Evolutionary conservation across 768 basidiomycete genomes (phyloP).

Genomic region (Leccinellum albellum): DNA sequence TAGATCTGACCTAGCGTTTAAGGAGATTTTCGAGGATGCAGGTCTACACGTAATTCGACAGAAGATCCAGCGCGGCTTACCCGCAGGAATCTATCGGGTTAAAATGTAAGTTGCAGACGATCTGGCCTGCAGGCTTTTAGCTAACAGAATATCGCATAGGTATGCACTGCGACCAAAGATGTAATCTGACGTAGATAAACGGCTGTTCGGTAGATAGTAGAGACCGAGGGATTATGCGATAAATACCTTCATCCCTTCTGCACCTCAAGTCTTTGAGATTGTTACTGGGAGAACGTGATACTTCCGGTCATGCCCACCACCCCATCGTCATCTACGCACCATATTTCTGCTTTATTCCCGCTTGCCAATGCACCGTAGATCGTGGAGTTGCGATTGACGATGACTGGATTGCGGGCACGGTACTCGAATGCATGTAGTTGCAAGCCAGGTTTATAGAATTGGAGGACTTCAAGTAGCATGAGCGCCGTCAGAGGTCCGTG

Average conservation of each 20-base stretch:
- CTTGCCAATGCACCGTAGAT: constrained; percentile 44
- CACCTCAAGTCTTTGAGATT: background rate
- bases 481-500: constrained; percentile 81
- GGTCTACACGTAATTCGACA: constrained; percentile 70
- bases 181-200: constrained; percentile 1
- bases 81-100: constrained; percentile 74
- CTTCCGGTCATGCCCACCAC: constrained; percentile 67
- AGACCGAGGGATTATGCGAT: background rate
- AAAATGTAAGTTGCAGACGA: constrained; percentile 61
- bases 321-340: constrained; percentile 56
- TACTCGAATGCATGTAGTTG: constrained; percentile 59
- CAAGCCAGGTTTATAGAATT: constrained; percentile 45
- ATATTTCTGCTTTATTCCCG: constrained; percentile 42
- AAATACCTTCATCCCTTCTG: background rate
- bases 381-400: constrained; percentile 48
- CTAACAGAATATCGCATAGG: constrained; percentile 17
- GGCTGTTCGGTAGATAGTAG: too few species aligned
- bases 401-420: constrained; percentile 61
- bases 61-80: constrained; percentile 79
- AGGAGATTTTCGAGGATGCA: constrained; percentile 66
- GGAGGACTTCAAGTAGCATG: constrained; percentile 65
- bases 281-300: constrained; percentile 29
- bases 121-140: background rate
- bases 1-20: constrained; percentile 86
- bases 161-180: constrained; percentile 20